Evolutionary conservation across 2,329 filamentous ascomycete species (phyloP), one percentile per base, ranked within the genome.

Genomic region (Lachnellula hyalina): DNA sequence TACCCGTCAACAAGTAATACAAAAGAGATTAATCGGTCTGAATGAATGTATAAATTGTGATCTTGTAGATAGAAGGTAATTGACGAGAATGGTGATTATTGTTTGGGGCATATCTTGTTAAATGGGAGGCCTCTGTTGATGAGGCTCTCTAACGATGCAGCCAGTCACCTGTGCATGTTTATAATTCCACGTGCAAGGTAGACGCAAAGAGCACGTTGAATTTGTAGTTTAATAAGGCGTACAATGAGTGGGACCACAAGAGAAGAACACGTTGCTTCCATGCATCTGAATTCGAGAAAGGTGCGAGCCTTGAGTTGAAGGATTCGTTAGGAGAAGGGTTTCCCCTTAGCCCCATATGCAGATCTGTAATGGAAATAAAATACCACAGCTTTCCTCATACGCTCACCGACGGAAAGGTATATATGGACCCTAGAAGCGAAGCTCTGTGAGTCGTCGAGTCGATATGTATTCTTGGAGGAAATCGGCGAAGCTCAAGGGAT

Each of bases 281-380:
- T 15, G 8, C 21, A 9, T 4, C 23, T 32, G 6, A 12, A 42
- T 34, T 25, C 11, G 21, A 32, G 17, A 44, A 36, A 6, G 12
- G 19, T 36, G 15, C 21, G 46, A 47, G 51, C 41, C 51, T 35
- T 41, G 38, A 17, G 32, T 8, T 9, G 38, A 46, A 41, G 21
- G 47, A 56, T 56, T 51, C 51, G 54, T 23, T 28, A 32, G 12
- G 38, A 52, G 23, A 46, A 14, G 23, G 15, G 9, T 15, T 25
- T 15, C 23, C 23, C n/a, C 25, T 36, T 50, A 56, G 49, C 49
- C 49, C 21, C 45, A 41, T 51, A 51, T 48, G 48, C 25, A 48
- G 12, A 46, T 46, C 44, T 46, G 23, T 28, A 15, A 25, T 46
- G 12, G 19, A 21, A 21, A 17, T 9, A 6, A 25, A 15, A 11